Evolutionary conservation across 1,139 yeast genomes (phyloP).

Genomic region (Saccharomycopsis crataegensis): DNA sequence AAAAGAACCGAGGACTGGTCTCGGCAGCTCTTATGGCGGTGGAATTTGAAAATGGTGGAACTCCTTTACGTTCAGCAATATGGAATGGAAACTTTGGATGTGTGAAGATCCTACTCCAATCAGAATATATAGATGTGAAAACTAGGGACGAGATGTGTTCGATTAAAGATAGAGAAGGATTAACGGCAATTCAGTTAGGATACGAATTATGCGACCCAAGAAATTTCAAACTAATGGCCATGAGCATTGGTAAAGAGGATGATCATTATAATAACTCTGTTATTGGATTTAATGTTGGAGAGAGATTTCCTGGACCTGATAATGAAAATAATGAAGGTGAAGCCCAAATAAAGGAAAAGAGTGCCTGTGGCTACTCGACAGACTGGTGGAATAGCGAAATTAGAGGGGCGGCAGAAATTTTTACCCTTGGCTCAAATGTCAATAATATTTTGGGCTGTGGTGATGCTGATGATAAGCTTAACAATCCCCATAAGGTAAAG

Average conservation of each 20-base stretch:
- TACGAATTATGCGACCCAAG: conserved; percentile 22
- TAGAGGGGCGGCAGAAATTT: conserved; percentile 55
- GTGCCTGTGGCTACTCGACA: not conserved
- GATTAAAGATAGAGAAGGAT: conserved; percentile 59
- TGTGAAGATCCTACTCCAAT: conserved; percentile 40
- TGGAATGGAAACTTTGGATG: conserved; percentile 52
- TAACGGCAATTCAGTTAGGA: conserved; percentile 53
- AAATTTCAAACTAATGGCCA: conserved; percentile 24
- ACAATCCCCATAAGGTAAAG: conserved; percentile 29
- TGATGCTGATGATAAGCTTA: conserved; percentile 49
- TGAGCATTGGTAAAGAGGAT: conserved; percentile 22
- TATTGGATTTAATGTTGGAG: conserved; percentile 12
- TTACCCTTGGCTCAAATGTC: conserved; percentile 58
- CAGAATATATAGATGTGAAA: conserved; percentile 22
- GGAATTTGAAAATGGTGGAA: conserved; percentile 82
- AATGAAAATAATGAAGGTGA: no score
- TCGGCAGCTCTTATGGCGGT: conserved; percentile 29
- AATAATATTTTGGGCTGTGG: conserved; percentile 65
- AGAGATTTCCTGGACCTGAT: conserved; percentile 4
- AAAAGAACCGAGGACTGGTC: conserved; percentile 19
- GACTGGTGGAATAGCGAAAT: conserved; percentile 25
- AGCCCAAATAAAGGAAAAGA: no score
- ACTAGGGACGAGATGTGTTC: conserved; percentile 36
- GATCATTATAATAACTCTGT: conserved; percentile 22
- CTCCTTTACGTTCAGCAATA: conserved; percentile 65